Conservation (phyloP, 306 rosid species). For the Lathyrus sativus region DNA sequence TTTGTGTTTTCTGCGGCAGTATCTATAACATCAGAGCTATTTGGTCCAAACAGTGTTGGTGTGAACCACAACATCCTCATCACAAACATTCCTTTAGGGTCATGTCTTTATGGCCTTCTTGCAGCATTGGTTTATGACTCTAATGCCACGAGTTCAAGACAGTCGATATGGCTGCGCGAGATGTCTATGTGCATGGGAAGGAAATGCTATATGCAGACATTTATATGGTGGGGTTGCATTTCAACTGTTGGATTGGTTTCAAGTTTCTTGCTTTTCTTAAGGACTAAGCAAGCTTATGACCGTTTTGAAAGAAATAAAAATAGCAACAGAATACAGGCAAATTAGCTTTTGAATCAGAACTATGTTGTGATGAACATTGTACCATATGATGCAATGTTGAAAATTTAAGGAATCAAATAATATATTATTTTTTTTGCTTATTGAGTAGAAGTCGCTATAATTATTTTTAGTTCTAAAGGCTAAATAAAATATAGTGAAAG, state of each 20-base stretch:
- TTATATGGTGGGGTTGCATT: conserved; percentile 74
- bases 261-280: conserved; percentile 58
- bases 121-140: conserved; percentile 70
- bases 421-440: background rate
- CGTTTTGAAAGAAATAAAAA: conserved; percentile 45
- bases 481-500: too few species aligned
- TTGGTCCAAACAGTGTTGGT: conserved; percentile 54
- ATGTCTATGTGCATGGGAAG: conserved; percentile 69
- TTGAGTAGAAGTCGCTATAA: too few species aligned
- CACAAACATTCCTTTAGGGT: conserved; percentile 60
- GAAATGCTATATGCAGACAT: conserved; percentile 68
- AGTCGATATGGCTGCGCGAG: conserved; percentile 36
- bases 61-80: conserved; percentile 62
- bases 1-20: conserved; percentile 53
- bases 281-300: conserved; percentile 65
- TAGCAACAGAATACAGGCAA: conserved; percentile 23
- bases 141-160: conserved; percentile 37
- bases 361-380: background rate
- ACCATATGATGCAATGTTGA: conserved; percentile 6
- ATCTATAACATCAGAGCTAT: conserved; percentile 52
- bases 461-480: too few species aligned
- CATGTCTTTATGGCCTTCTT: conserved; percentile 56
- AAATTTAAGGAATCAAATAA: background rate
- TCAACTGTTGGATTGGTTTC: conserved; percentile 65
- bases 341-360: conserved; percentile 12